A percentile compares a stretch with the other conserved stretches of the same genome.
Conservation (phyloP, 345 rosid species). For the Nasturtium officinale region DNA sequence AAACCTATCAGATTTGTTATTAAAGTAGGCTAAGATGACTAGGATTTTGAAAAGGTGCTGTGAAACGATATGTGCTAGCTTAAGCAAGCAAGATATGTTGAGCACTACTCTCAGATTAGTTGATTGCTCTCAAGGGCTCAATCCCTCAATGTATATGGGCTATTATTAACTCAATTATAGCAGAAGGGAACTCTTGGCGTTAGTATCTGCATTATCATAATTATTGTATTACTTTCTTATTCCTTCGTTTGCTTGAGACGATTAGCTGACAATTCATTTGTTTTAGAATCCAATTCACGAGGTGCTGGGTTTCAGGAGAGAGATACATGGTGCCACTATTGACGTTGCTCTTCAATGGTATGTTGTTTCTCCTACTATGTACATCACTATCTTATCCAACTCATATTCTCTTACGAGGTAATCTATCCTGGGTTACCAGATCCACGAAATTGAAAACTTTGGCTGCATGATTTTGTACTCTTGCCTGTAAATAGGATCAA, state of each 20-base stretch:
- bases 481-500: constrained; percentile 21
- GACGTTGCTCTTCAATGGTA: constrained; percentile 97
- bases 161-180: constrained; percentile 10
- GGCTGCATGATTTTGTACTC: constrained; percentile 8
- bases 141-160: not conserved
- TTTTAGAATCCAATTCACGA: constrained; percentile 82
- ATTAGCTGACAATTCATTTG: constrained; percentile 46
- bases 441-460: not conserved
- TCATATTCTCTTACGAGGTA: constrained; percentile 8
- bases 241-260: constrained; percentile 1
- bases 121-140: constrained; percentile 9
- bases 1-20: not conserved
- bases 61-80: not conserved
- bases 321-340: constrained; percentile 64
- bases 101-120: constrained; percentile 3
- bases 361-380: constrained; percentile 22
- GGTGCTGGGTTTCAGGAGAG: constrained; percentile 73
- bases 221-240: not conserved
- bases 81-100: constrained; percentile 27
- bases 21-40: constrained; percentile 12
- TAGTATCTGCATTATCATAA: not conserved
- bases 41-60: not conserved
- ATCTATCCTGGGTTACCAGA: not conserved
- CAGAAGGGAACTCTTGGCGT: constrained; percentile 1
- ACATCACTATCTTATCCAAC: not conserved